Conservation (phyloP, 2,329 filamentous ascomycete genomes). For the Penicillium sp. region DNA sequence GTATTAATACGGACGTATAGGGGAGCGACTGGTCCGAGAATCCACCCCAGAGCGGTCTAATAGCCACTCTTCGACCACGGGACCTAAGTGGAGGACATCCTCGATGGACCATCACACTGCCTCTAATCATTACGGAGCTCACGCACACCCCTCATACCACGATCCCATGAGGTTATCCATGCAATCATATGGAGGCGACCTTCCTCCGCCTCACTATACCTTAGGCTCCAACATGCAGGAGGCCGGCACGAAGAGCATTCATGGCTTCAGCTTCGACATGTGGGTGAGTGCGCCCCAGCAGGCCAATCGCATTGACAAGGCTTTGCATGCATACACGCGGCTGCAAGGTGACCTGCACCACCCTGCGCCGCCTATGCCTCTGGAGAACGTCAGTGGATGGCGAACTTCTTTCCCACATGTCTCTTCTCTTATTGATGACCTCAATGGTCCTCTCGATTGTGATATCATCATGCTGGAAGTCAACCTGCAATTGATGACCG, state of each 20-base stretch:
- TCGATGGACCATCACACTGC: conserved; percentile 30
- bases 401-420: conserved; percentile 42
- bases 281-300: conserved; percentile 43
- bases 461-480: conserved; percentile 47
- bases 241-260: conserved; percentile 27
- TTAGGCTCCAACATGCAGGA: conserved; percentile 35
- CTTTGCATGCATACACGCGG: conserved; percentile 46
- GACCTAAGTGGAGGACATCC: conserved; percentile 31
- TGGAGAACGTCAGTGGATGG: conserved; percentile 44
- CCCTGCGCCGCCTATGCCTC: conserved; percentile 35
- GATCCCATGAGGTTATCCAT: conserved; percentile 30
- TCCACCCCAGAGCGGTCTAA: conserved; percentile 33
- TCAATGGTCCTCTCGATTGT: conserved; percentile 34
- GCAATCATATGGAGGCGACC: conserved; percentile 34
- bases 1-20: conserved; percentile 17
- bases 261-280: conserved; percentile 46
- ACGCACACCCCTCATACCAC: conserved; percentile 28
- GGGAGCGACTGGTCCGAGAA: conserved; percentile 42
- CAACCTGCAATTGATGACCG: conserved; percentile 43
- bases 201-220: conserved; percentile 35
- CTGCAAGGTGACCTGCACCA: conserved; percentile 41
- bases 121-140: conserved; percentile 30
- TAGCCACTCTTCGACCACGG: conserved; percentile 31
- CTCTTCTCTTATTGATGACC: conserved; percentile 33
- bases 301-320: conserved; percentile 36